Evolutionary conservation across 371 early-diverging fungal genomes (phyloP).

Genomic region (Rhizopus microsporus): DNA sequence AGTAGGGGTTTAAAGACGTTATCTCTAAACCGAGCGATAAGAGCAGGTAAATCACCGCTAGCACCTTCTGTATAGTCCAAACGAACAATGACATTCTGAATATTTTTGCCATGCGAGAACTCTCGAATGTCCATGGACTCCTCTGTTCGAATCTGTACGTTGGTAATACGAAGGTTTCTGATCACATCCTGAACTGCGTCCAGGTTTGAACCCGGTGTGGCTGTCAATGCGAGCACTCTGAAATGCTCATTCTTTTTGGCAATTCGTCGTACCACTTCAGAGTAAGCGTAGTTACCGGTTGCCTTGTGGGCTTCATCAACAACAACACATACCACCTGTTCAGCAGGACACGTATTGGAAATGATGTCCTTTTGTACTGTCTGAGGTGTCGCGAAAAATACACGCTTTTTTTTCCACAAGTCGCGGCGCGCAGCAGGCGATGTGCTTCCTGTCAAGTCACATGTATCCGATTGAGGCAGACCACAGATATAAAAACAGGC

Average conservation of each 20-base stretch:
- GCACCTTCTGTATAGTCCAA: constrained; percentile 61
- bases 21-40: constrained; percentile 30
- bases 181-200: constrained; percentile 81
- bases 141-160: constrained; percentile 88
- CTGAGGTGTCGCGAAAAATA: constrained; percentile 93
- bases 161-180: constrained; percentile 71
- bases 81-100: constrained; percentile 67
- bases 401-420: constrained; percentile 62
- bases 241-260: constrained; percentile 54
- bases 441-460: constrained; percentile 78
- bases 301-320: constrained; percentile 95
- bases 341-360: constrained; percentile 53
- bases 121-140: constrained; percentile 82
- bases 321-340: constrained; percentile 71
- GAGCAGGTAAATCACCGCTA: constrained; percentile 38
- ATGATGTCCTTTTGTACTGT: constrained; percentile 84
- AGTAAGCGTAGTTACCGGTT: constrained; percentile 82
- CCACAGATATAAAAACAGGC: constrained; percentile 79
- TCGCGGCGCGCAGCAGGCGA: constrained; percentile 53
- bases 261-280: constrained; percentile 67
- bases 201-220: constrained; percentile 85
- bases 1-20: constrained; percentile 50
- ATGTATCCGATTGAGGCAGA: constrained; percentile 65
- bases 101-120: constrained; percentile 68
- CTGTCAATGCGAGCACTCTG: constrained; percentile 87